Conservation (phyloP, 1,284 basidiomycete genomes). For the Rhodotorula sp. region DNA sequence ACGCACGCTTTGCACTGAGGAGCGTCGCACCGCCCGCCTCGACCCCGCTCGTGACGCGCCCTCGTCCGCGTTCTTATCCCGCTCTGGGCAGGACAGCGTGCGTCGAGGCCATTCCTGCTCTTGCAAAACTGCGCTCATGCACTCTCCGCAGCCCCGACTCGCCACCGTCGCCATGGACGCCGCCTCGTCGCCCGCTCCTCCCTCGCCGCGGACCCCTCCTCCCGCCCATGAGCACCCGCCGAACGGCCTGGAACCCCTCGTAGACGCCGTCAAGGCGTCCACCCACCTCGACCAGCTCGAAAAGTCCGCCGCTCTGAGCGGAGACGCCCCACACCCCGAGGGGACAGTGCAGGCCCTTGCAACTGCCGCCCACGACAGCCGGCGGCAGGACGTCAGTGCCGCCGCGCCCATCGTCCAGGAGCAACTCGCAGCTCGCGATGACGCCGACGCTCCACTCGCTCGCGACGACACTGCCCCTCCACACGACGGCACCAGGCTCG, state of each 20-base stretch:
- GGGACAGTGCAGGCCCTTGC: too few relatives aligned
- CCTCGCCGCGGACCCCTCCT: slow-evolving; percentile 1
- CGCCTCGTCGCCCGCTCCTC: background rate
- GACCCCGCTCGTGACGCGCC: too few relatives aligned
- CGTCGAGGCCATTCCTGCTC: too few relatives aligned
- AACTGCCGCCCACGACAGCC: background rate
- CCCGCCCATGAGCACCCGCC: background rate
- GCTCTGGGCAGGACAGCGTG: too few relatives aligned
- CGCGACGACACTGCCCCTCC: background rate
- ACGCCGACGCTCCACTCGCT: background rate
- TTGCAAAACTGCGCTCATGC: background rate
- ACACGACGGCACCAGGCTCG: background rate
- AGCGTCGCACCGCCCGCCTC: too few relatives aligned
- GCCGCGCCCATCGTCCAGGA: background rate
- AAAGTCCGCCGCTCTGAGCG: too few relatives aligned
- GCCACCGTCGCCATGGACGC: background rate
- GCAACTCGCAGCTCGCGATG: background rate
- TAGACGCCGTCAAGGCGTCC: background rate
- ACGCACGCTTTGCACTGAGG: too few relatives aligned
- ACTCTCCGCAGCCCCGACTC: background rate
- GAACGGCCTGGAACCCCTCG: background rate
- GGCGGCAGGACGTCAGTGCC: background rate
- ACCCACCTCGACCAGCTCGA: slow-evolving; percentile 3
- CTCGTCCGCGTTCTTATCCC: too few relatives aligned
- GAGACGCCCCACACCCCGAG: background rate